These are phyloP conservation scores for Fusarium gaditjirri DNA, from an alignment of 2,329 filamentous ascomycete genomes.

Conservation along the genomic window DNA sequence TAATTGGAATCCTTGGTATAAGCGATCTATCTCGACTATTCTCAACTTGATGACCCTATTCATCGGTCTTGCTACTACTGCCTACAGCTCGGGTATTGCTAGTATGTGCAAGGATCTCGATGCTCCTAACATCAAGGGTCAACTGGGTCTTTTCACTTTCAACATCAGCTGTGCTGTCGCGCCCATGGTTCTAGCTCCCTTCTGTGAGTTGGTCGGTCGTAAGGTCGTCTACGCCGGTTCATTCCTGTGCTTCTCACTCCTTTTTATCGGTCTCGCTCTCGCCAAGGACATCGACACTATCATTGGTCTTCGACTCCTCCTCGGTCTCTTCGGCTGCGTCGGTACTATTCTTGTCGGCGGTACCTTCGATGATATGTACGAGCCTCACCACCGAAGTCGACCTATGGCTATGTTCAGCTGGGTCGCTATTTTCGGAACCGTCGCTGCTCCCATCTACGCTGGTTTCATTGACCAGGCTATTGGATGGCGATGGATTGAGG, in stretches of 20 bases:
- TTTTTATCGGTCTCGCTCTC: slow-evolving; percentile 35
- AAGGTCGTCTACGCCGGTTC: slow-evolving; percentile 35
- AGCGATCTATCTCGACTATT: slow-evolving; percentile 37
- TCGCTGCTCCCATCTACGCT: slow-evolving; percentile 35
- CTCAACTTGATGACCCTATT: slow-evolving; percentile 39
- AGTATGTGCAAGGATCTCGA: slow-evolving; percentile 32
- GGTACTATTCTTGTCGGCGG: slow-evolving; percentile 39
- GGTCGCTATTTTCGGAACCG: slow-evolving; percentile 40
- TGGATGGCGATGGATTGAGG: slow-evolving; percentile 40
- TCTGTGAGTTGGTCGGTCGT: slow-evolving; percentile 36
- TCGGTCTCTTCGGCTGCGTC: slow-evolving; percentile 39
- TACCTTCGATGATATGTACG: slow-evolving; percentile 42
- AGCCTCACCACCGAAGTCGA: slow-evolving; percentile 36
- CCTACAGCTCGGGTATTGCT: slow-evolving; percentile 35
- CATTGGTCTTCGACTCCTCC: slow-evolving; percentile 34
- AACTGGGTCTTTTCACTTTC: slow-evolving; percentile 37
- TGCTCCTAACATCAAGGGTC: slow-evolving; percentile 34
- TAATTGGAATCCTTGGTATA: slow-evolving; percentile 42
- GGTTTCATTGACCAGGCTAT: slow-evolving; percentile 37
- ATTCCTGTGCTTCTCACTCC: slow-evolving; percentile 35
- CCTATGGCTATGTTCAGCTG: slow-evolving; percentile 42
- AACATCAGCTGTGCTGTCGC: slow-evolving; percentile 39
- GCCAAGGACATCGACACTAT: slow-evolving; percentile 37
- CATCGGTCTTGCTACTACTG: slow-evolving; percentile 36
- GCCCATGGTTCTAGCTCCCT: slow-evolving; percentile 33